phyloP scores from a whole-genome alignment of 2,329 filamentous ascomycete genomes.

The Aspergillus pseudotamarii region DNA sequence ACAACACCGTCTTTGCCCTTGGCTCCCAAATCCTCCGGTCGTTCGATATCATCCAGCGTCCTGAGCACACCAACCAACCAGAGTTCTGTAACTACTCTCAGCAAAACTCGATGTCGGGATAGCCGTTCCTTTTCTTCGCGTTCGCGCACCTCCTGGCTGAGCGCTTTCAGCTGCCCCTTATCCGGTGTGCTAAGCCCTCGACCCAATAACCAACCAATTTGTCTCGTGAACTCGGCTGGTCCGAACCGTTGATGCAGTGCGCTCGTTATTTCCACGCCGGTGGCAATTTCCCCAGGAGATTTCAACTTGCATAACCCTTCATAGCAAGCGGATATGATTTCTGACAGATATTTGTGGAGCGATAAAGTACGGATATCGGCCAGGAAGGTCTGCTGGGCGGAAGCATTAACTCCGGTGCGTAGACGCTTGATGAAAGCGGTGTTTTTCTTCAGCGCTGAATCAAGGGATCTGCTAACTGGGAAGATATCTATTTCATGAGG shows the following conservation, averaged over 20 bases:
- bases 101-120: conserved; percentile 77
- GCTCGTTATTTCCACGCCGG: conserved; percentile 89
- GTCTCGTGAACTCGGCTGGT: conserved; percentile 83
- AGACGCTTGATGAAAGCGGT: conserved; percentile 97
- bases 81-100: conserved; percentile 90
- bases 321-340: conserved; percentile 94
- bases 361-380: conserved; percentile 89
- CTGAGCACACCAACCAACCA: conserved; percentile 90
- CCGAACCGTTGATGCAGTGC: conserved; percentile 96
- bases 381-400: conserved; percentile 80
- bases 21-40: conserved; percentile 62
- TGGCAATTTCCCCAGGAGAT: conserved; percentile 85
- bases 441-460: conserved; percentile 97
- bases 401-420: conserved; percentile 80
- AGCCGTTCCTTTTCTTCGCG: conserved; percentile 95
- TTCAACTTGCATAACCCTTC: conserved; percentile 93
- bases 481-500: conserved; percentile 67
- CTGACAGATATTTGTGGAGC: conserved; percentile 93
- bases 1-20: conserved; percentile 58
- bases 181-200: conserved; percentile 90
- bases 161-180: conserved; percentile 76
- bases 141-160: conserved; percentile 81
- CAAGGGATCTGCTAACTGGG: conserved; percentile 74
- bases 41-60: conserved; percentile 72
- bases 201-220: conserved; percentile 88